Evolutionary conservation across 73 alveolate species (phyloP), one percentile per base, ranked within the genome.

Genomic region (Symbiodinium natans): DNA sequence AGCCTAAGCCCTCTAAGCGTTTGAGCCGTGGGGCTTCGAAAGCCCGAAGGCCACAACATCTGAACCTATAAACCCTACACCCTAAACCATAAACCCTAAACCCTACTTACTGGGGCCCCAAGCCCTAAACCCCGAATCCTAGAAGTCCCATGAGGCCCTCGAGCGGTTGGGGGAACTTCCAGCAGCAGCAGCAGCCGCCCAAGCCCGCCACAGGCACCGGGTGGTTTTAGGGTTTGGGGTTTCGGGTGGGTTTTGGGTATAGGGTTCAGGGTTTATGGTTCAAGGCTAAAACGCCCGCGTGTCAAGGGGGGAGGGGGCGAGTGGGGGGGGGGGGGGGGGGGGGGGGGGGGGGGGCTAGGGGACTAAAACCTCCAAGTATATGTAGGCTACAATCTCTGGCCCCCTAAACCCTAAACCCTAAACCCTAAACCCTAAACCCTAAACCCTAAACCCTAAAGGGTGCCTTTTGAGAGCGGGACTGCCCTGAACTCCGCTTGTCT

Each of bases 151-250:
- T 13, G 71, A 52, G 71, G 71, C 71, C 71, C 71, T 52, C 71
- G 71, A 52, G 71, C 71, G 71, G 71, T 52, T 52, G 71, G 71
- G 71, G 71, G 71, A 52, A 52, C 71, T 52, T 52, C 71, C 71
- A 52, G 71, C 71, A 52, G 71, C 71, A 52, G 71, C 71, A 52
- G 27, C 15, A 52, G 71, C 71, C 71, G 71, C 71, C 71, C 3
- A 29, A 23, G 23, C n/a, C n/a, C n/a, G n/a, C n/a, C n/a, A n/a
- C n/a, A n/a, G n/a, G n/a, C 71, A 10, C 2, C n/a, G 31, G 63
- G 63, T 17, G 3, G 2, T 48, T 43, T 43, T 43, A 6, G 56
- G 56, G 56, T 43, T 43, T 43, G 11, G 56, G 56, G 56, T 43
- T 43, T 43, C 6, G 56, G 56, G 56, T 43, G 19, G 56, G 5